Base-by-base conservation (phyloP, 2,329 filamentous ascomycete genomes). In the Nothopassalora personata region DNA sequence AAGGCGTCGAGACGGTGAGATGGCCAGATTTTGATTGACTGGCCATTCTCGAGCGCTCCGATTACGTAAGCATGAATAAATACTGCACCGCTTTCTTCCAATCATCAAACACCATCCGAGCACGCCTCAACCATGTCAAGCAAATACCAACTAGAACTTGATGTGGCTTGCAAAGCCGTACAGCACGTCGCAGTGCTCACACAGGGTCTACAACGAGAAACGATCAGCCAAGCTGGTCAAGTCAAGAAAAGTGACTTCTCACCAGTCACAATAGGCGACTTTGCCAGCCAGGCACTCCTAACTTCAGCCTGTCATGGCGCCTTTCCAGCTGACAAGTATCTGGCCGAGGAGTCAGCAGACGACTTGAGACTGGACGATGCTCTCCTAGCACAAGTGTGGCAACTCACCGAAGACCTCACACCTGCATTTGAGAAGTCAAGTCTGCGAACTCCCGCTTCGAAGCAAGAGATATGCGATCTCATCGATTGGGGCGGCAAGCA, bases 221-320 rank as follows among this genome's bases (percentile, higher is more conserved):
- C 75, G 46, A 71, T 74, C 19, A 74, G 80, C n/a, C 75, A 77
- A 62, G 81, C 81, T 64, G 76, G 75, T 57, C 77, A 76, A 23
- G 74, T 85, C 54, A 77, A 80, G 67, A 86, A 87, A 69, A 76
- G 75, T 57, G 84, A 87, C 69, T 74, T 77, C 52, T 81, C 80
- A 0, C 84, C 84, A 27, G 85, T 87, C 53, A 86, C 85, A 0
- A 79, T 85, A 39, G 84, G 83, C 60, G 84, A 87, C 68, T 86
- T 86, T 67, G 84, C 82, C 45, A 81, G 82, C 1, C 84, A 87
- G 70, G 83, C 84, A 9, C 74, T 86, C 36, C 77, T 87, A 65
- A 86, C 86, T 65, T 76, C 75, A 57, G 79, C 81, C 30, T 73
- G 86, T 49, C 82, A 80, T 66, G 70, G 72, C 30, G 76, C 72